Base-by-base conservation (phyloP, 768 basidiomycete species). In the Kwoniella mangroviensis region DNA sequence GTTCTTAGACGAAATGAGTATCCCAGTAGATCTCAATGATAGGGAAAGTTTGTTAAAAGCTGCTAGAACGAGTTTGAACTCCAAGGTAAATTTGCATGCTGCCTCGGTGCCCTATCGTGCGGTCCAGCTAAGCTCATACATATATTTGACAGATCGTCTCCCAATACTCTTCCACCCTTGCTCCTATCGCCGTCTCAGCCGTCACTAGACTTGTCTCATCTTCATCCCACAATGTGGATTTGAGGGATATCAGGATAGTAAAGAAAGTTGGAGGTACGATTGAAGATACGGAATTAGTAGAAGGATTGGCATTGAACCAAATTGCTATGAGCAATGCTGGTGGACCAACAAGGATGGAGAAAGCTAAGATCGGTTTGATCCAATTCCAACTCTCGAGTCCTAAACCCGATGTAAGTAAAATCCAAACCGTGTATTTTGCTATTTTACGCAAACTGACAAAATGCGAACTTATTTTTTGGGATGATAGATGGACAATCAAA, bases 261-360 rank as follows among this genome's bases (percentile, higher is more conserved):
- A 98, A 96, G 86, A 98, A 98, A 83, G 93, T 98, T 61, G 97
- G 97, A 22, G 97, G 97, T 53, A 98, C 97, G 1, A 99, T 99
- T 71, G 97, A 99, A 83, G 97, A 99, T 83, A 98, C 97, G 2
- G 94, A 98, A 77, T 88, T 99, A 19, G 88, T 97, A 26, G 94
- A 98, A 68, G 97, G 97, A 64, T 91, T 98, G 62, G 94, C 98
- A n/a, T 86, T 99, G 67, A 93, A 97, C 83, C 97, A 99, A 85
- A 94, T 92, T 75, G 94, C 95, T 57, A 89, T 98, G 66, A 88
- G 88, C 28, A 87, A 92, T 49, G 95, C 92, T 52, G 94, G 95
- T 70, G 96, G 97, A 28, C 95, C 94, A 3, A 92, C 92, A 11
- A 88, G 96, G 66, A 89, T 98, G 84, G 96, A 99, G 84, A 98